Evolutionary conservation across 352 stramenopile genomes (phyloP).

Genomic region (Phytophthora pluvialis): DNA sequence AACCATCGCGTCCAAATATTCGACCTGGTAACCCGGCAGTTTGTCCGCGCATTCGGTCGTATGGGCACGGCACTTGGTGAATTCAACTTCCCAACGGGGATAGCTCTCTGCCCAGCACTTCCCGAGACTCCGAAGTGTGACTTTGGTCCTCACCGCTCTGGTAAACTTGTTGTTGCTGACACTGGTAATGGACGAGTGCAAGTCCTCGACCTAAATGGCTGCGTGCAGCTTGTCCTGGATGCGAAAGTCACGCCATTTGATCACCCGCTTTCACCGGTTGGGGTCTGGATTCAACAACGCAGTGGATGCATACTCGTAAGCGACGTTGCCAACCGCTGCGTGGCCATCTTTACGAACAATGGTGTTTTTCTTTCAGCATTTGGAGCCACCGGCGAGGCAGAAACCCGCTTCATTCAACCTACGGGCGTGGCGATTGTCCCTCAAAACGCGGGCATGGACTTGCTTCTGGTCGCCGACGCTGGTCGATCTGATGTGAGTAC

Average conservation of each 20-base stretch:
- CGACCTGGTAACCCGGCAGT: conserved; percentile 35
- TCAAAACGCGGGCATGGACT: background rate
- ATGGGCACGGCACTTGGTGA: conserved; percentile 41
- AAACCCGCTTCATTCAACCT: conserved; percentile 53
- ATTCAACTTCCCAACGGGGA: conserved; percentile 54
- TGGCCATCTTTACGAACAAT: conserved; percentile 54
- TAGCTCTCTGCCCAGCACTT: conserved; percentile 54
- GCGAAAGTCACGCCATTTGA: conserved; percentile 53
- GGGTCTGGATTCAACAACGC: conserved; percentile 49
- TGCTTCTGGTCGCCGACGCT: conserved; percentile 40
- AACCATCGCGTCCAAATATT: conserved; percentile 79
- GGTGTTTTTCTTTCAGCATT: conserved; percentile 56
- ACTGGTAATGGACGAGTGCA: conserved; percentile 64
- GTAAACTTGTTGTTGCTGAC: conserved; percentile 62
- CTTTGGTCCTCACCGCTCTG: conserved; percentile 52
- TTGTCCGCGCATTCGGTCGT: conserved; percentile 40
- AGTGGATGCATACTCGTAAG: conserved; percentile 58
- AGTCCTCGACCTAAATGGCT: conserved; percentile 44
- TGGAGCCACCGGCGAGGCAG: conserved; percentile 49
- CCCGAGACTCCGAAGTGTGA: conserved; percentile 44
- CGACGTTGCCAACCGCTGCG: conserved; percentile 51
- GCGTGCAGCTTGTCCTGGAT: conserved; percentile 41
- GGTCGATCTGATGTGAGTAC: conserved; percentile 43
- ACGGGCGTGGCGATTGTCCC: conserved; percentile 29
- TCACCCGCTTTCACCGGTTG: conserved; percentile 43